Evolutionary conservation across 2,329 filamentous ascomycete genomes (phyloP).

Genomic region (Ascochyta fabae): DNA sequence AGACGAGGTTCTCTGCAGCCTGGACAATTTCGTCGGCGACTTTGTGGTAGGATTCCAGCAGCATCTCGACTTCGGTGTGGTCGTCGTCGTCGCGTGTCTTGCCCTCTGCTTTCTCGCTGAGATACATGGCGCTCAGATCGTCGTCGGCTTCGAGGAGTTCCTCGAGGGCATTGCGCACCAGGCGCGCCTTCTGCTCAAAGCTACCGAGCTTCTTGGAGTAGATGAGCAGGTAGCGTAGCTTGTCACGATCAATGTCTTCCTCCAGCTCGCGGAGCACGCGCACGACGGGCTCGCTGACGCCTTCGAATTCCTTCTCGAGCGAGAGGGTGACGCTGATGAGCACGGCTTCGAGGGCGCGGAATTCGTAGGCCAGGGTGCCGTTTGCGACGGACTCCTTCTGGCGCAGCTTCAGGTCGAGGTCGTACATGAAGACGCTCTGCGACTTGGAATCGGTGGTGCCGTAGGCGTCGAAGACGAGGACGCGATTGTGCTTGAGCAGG

Average conservation of each 20-base stretch:
- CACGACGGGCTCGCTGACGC: slow-evolving; percentile 90
- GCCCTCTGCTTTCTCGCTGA: slow-evolving; percentile 84
- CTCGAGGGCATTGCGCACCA: slow-evolving; percentile 93
- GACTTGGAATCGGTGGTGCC: slow-evolving; percentile 93
- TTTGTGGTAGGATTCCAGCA: slow-evolving; percentile 96
- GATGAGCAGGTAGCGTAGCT: slow-evolving; percentile 86
- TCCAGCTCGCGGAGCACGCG: slow-evolving; percentile 87
- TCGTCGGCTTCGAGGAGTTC: slow-evolving; percentile 96
- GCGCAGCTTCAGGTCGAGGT: slow-evolving; percentile 88
- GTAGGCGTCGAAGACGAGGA: slow-evolving; percentile 95
- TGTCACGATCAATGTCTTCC: slow-evolving; percentile 95
- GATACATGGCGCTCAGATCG: slow-evolving; percentile 91
- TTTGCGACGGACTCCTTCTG: slow-evolving; percentile 69
- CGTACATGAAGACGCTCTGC: slow-evolving; percentile 97
- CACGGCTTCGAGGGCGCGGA: slow-evolving; percentile 92
- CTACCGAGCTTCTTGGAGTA: slow-evolving; percentile 95
- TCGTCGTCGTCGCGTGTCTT: slow-evolving; percentile 78
- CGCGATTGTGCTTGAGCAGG: slow-evolving; percentile 91
- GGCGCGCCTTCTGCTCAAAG: slow-evolving; percentile 94
- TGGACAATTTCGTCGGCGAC: slow-evolving; percentile 98
- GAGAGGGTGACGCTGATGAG: slow-evolving; percentile 91
- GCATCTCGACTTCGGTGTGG: slow-evolving; percentile 95
- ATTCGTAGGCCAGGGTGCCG: slow-evolving; percentile 82
- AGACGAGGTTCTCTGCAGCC: slow-evolving; percentile 89
- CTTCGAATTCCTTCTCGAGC: slow-evolving; percentile 92